phyloP scores from a whole-genome alignment of 2,329 filamentous ascomycete genomes.

The Colletotrichum trifolii region DNA sequence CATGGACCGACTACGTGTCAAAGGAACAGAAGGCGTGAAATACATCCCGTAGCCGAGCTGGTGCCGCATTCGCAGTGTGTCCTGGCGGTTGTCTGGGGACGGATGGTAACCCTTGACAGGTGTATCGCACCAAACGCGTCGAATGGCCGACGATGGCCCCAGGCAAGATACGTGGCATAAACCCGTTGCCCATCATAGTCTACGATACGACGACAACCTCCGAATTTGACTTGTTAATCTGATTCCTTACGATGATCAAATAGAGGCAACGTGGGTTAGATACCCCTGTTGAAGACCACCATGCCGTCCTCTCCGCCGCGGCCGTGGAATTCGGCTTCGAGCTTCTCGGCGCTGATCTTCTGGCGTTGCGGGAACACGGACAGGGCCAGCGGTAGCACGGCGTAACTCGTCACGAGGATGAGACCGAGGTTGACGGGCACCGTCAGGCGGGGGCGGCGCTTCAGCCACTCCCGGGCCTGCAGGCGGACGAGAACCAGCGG shows the following conservation, averaged over 20 bases:
- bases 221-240: neutral
- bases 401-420: conserved; percentile 87
- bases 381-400: conserved; percentile 88
- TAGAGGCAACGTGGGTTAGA: conserved; percentile 59
- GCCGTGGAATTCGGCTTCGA: conserved; percentile 90
- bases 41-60: conserved; percentile 25
- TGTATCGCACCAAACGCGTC: conserved; percentile 1
- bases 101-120: conserved; percentile 12
- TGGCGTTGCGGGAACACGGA: conserved; percentile 94
- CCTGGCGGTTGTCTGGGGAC: conserved; percentile 5
- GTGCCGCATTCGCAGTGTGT: conserved; percentile 26
- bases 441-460: conserved; percentile 78
- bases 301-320: conserved; percentile 81
- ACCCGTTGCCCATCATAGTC: neutral
- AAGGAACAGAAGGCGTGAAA: conserved; percentile 28
- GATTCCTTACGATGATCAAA: conserved; percentile 1
- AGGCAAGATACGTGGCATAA: conserved; percentile 7
- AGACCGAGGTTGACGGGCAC: conserved; percentile 87
- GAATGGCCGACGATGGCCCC: too few relatives aligned
- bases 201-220: conserved; percentile 1
- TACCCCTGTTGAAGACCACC: conserved; percentile 97
- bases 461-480: conserved; percentile 86
- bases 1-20: conserved; percentile 20
- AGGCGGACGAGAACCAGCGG: conserved; percentile 86
- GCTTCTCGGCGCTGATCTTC: conserved; percentile 75